phyloP scores from a whole-genome alignment of 441 rosid species.

The Erodium texanum region DNA sequence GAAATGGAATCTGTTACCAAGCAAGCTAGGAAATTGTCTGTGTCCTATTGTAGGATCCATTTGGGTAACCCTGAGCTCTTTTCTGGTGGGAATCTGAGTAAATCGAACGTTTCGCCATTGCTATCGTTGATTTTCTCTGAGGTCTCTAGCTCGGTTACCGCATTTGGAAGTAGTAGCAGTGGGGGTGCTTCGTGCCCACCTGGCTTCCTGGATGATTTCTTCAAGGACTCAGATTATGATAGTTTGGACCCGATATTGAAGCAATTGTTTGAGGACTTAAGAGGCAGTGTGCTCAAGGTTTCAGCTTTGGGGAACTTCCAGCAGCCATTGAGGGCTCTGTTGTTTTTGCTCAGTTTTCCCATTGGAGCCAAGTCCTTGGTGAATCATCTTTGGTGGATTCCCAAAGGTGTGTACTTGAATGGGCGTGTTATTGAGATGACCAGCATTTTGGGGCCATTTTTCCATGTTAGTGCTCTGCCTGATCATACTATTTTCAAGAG shows the following conservation, averaged over 20 bases:
- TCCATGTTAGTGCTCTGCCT: conserved; percentile 82
- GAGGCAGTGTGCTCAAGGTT: conserved; percentile 66
- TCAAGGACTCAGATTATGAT: conserved; percentile 73
- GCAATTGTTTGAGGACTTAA: conserved; percentile 83
- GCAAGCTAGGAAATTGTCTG: conserved; percentile 60
- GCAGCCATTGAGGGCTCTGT: conserved; percentile 80
- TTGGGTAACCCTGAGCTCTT: conserved; percentile 72
- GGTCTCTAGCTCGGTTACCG: conserved; percentile 45
- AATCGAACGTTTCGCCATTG: conserved; percentile 43
- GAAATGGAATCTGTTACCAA: conserved; percentile 56
- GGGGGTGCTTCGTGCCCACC: conserved; percentile 49
- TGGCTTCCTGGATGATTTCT: conserved; percentile 76
- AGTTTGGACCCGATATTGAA: conserved; percentile 64
- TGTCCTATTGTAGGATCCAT: conserved; percentile 72
- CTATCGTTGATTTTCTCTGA: conserved; percentile 61
- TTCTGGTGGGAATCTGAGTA: conserved; percentile 18
- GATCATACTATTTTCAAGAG: conserved; percentile 75
- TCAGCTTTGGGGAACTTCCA: conserved; percentile 83
- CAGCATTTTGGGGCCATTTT: conserved; percentile 94
- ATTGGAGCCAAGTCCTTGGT: conserved; percentile 77
- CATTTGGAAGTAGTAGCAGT: conserved; percentile 36
- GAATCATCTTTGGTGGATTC: conserved; percentile 92
- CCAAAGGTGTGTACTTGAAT: conserved; percentile 76
- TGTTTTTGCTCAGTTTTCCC: conserved; percentile 62
- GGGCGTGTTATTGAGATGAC: conserved; percentile 95